phyloP scores from a whole-genome alignment of 2,329 filamentous ascomycete species.

The Pseudogymnoascus sp. region DNA sequence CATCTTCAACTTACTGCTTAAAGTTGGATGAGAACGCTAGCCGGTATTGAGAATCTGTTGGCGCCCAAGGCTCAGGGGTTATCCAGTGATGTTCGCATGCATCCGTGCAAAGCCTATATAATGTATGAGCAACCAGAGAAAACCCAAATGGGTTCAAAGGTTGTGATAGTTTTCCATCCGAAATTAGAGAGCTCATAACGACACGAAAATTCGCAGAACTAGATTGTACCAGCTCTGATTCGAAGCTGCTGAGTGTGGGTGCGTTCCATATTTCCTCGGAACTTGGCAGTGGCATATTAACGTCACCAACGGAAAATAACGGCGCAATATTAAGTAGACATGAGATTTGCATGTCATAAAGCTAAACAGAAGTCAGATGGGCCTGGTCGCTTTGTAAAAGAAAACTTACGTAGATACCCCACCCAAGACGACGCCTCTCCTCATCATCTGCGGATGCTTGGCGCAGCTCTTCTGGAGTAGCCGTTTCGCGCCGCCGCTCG shows the following conservation, averaged over 20 bases:
- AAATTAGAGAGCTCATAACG: constrained; percentile 14
- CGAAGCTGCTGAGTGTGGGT: constrained; percentile 6
- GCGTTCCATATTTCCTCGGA: constrained; percentile 16
- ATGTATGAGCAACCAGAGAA: constrained; percentile 15
- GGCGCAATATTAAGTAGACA: constrained; percentile 15
- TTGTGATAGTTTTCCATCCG: constrained; percentile 14
- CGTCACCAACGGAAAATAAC: constrained; percentile 14
- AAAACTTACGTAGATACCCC: constrained; percentile 16
- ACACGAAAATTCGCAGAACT: constrained; percentile 14
- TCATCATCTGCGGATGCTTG: constrained; percentile 16
- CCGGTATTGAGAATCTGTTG: constrained; percentile 14
- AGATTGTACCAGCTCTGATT: constrained; percentile 10
- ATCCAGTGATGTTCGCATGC: constrained; percentile 14
- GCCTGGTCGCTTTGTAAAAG: background rate
- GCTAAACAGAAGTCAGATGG: constrained; percentile 8
- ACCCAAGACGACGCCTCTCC: constrained; percentile 14
- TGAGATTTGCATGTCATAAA: constrained; percentile 18
- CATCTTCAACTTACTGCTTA: constrained; percentile 13
- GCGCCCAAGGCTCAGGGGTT: constrained; percentile 10
- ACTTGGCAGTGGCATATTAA: constrained; percentile 15
- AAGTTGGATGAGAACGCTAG: constrained; percentile 15
- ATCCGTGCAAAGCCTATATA: constrained; percentile 17
- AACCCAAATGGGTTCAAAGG: constrained; percentile 16
- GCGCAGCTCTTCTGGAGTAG: constrained; percentile 13
- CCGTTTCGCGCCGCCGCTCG: constrained; percentile 13